Evolutionary conservation across 805 yeast genomes (phyloP).

Genomic region (Metschnikowia cerradonensis): DNA sequence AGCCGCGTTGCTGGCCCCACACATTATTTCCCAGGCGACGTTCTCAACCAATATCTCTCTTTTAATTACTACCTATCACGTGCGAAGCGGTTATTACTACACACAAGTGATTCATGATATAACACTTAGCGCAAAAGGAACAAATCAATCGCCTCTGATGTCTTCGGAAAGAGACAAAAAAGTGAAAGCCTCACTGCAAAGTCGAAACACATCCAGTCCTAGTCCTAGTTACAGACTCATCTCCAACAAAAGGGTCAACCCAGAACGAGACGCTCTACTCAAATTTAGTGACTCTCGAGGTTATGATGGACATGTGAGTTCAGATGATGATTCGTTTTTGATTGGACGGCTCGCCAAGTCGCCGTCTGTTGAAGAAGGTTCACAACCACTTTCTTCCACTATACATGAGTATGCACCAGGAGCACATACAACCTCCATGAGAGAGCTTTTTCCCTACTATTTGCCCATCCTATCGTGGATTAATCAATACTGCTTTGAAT

Average conservation of each 20-base stretch:
- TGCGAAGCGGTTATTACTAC: neutral
- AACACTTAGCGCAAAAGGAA: neutral
- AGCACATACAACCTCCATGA: slow-evolving; percentile 5
- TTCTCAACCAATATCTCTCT: slow-evolving; percentile 1
- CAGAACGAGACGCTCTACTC: slow-evolving; percentile 12
- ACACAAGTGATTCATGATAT: neutral
- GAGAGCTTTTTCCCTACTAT: slow-evolving; percentile 50
- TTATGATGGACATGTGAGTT: slow-evolving; percentile 4
- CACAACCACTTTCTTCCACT: neutral
- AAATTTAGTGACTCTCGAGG: neutral
- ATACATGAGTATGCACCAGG: slow-evolving; percentile 12
- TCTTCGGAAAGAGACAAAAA: neutral
- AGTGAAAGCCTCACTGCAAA: neutral
- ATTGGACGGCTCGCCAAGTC: neutral
- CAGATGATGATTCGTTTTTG: slow-evolving; percentile 11
- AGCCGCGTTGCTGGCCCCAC: neutral
- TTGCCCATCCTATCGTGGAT: slow-evolving; percentile 68
- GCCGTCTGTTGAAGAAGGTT: neutral
- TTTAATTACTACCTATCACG: slow-evolving; percentile 1
- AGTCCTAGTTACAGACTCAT: slow-evolving; percentile 17
- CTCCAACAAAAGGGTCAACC: slow-evolving; percentile 19
- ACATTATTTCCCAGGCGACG: neutral
- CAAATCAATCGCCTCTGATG: neutral
- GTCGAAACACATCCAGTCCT: slow-evolving; percentile 2
- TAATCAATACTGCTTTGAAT: slow-evolving; percentile 42